Base-by-base conservation (phyloP, 139 green algal genomes). In the Coccomyxa sp. region DNA sequence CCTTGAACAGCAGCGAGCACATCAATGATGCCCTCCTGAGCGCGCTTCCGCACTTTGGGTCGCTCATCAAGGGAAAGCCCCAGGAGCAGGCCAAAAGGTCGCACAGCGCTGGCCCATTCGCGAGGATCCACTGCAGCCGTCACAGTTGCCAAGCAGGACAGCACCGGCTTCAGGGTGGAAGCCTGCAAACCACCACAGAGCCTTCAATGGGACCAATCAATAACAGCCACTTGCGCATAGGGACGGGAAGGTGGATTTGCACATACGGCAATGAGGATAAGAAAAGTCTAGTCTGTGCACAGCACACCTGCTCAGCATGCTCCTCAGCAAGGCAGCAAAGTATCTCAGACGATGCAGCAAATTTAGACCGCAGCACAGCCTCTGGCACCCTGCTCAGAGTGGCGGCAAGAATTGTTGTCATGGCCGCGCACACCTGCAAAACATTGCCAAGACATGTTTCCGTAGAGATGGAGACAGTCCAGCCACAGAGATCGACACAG, bases 31-130 rank as follows among this genome's bases (percentile, higher is more conserved):
- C 90, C 89, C 0, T 63, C 45, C 71, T 91, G 82, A 23, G 91
- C 91, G 0, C 87, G 79, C 84, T 93, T 93, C 38, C 94, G 92
- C 60, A 96, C 90, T 87, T 97, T 98, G 30, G 94, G 91, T 0
- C 91, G 87, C 0, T 68, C 28, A 83, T 96, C 93, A 15, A 88
- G 83, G 15, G 79, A 57, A 30, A 93, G 91, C 7, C 81, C 63
- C 79, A 91, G 82, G 67, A 93, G 81, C 58, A 83, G 79, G 25
- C 51, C 38, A 63, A 93, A 90, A 12, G 81, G 58, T 0, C 75
- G 83, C 31, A 79, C 59, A 9, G 86, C 83, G 0, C 85, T 76
- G 3, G 85, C 80, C 89, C 89, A 93, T 78, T 91, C 86, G 31
- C 77, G 14, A 0, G 87, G 86, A 75, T 93, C 92, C 13, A 88